Conservation (phyloP, 805 yeast genomes). For the Deakozyma indianensis region DNA sequence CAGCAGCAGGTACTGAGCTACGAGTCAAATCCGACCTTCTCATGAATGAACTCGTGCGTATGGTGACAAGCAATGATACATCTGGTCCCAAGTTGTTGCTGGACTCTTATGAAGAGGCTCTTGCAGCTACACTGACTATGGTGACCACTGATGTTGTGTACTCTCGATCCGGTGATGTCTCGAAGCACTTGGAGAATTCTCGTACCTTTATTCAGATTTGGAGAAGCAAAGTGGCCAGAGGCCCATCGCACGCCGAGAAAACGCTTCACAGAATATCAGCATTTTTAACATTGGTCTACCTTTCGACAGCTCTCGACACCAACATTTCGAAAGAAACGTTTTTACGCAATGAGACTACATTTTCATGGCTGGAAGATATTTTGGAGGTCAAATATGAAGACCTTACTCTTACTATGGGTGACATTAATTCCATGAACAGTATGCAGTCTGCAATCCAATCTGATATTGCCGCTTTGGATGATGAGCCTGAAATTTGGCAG, state of each 20-base stretch:
- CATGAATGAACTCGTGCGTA: neutral
- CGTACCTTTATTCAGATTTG: neutral
- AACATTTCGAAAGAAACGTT: neutral
- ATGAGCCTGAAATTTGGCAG: neutral
- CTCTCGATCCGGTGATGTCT: neutral
- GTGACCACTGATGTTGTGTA: neutral
- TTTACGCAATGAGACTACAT: neutral
- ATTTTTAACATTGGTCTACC: neutral
- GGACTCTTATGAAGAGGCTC: neutral
- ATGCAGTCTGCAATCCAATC: neutral
- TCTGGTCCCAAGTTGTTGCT: neutral
- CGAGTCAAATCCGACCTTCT: neutral
- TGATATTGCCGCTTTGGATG: neutral
- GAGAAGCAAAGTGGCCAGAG: neutral
- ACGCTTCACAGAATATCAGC: neutral
- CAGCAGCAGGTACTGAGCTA: neutral
- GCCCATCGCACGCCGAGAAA: neutral
- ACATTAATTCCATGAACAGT: too few species aligned
- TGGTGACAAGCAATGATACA: neutral
- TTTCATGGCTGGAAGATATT: neutral
- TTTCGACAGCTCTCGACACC: neutral
- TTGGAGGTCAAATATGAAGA: neutral
- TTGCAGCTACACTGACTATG: neutral
- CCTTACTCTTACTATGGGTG: neutral
- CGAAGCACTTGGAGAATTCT: neutral